Evolutionary conservation across 768 basidiomycete genomes (phyloP).

Genomic region (Favolaschia claudopus): DNA sequence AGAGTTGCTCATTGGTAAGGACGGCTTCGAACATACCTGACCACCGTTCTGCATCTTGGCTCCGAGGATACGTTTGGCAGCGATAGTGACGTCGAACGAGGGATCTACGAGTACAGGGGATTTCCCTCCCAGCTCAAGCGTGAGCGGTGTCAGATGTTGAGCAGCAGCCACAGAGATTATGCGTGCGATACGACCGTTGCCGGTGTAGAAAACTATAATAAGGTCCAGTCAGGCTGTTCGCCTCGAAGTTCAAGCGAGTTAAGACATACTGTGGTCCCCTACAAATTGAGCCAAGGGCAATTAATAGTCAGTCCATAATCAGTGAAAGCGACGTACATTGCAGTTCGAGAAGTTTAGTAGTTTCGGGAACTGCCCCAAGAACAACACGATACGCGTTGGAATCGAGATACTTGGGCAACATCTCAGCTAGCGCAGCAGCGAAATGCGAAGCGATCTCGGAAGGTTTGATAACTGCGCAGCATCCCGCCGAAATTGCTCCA

Average conservation of each 20-base stretch:
- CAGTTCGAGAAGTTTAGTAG: slow-evolving; percentile 28
- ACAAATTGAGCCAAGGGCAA: neutral
- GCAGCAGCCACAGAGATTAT: slow-evolving; percentile 43
- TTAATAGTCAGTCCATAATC: neutral
- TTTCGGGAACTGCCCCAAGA: slow-evolving; percentile 52
- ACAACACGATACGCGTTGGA: slow-evolving; percentile 47
- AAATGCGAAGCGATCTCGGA: slow-evolving; percentile 51
- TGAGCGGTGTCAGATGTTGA: slow-evolving; percentile 39
- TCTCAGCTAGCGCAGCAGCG: slow-evolving; percentile 45
- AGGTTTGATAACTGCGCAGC: slow-evolving; percentile 57
- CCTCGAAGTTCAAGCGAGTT: slow-evolving; percentile 26
- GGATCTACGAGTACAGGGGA: slow-evolving; percentile 53
- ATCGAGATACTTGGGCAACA: slow-evolving; percentile 60
- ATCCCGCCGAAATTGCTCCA: too few species aligned
- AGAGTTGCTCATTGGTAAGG: neutral
- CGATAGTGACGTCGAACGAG: slow-evolving; percentile 50
- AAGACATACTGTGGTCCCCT: slow-evolving; percentile 18
- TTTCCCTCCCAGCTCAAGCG: slow-evolving; percentile 48
- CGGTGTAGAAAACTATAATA: slow-evolving; percentile 15
- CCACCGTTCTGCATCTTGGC: slow-evolving; percentile 73
- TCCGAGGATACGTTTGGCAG: slow-evolving; percentile 71
- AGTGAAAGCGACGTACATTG: neutral
- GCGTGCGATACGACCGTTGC: slow-evolving; percentile 34
- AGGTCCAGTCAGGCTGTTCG: too few species aligned
- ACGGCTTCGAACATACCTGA: slow-evolving; percentile 57